Evolutionary conservation across 75 land plant genomes (phyloP).

Genomic region (Pinus tabuliformis): DNA sequence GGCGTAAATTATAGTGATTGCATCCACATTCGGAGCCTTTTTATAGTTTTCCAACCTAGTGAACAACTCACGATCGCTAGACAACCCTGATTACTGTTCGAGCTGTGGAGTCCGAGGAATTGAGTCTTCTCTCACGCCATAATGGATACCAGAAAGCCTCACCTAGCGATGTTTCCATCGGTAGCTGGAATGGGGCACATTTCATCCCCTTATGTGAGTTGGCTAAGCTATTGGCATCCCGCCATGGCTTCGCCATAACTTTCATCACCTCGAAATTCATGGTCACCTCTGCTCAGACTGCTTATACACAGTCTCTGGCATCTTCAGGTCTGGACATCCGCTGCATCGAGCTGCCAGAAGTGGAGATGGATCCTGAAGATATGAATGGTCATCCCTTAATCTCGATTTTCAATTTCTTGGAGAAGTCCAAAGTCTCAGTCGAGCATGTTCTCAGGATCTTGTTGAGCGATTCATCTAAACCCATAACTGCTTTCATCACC

Average conservation of each 20-base stretch:
- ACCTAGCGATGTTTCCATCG: constrained; percentile 32
- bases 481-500: not conserved
- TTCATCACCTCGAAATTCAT: not conserved
- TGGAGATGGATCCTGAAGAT: too few species aligned
- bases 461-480: not conserved
- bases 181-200: constrained; percentile 61
- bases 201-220: constrained; percentile 55
- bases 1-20: too few species aligned
- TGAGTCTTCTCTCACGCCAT: not conserved
- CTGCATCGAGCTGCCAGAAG: not conserved
- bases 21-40: too few species aligned
- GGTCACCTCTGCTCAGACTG: not conserved
- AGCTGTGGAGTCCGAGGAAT: too few species aligned
- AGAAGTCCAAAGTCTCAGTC: not conserved
- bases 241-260: constrained; percentile 34
- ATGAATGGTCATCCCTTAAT: not conserved
- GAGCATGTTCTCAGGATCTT: not conserved
- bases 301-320: not conserved
- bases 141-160: constrained; percentile 11
- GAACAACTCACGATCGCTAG: too few species aligned
- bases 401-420: not conserved
- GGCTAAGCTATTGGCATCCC: constrained; percentile 39
- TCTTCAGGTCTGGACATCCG: not conserved
- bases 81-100: too few species aligned
- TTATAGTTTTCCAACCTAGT: too few species aligned